phyloP scores from a whole-genome alignment of 164 flowering plant species.

The Tinospora cordifolia region DNA sequence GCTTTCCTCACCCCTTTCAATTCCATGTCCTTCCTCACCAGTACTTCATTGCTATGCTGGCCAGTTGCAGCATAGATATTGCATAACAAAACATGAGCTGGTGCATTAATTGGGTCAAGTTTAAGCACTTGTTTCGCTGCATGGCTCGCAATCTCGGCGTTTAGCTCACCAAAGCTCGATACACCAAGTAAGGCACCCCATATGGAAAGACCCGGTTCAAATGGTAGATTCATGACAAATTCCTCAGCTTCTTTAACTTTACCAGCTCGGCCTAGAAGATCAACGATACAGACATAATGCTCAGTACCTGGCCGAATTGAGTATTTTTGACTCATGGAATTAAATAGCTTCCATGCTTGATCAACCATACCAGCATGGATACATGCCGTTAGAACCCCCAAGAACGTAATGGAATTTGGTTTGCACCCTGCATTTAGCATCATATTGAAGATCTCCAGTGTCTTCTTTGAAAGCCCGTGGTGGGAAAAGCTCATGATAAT shows the following conservation, averaged over 20 bases:
- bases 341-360: slow-evolving; percentile 29
- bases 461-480: slow-evolving; percentile 32
- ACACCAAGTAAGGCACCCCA: slow-evolving; percentile 57
- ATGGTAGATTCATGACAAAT: slow-evolving; percentile 30
- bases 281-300: slow-evolving; percentile 36
- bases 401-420: slow-evolving; percentile 39
- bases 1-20: slow-evolving; percentile 43
- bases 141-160: slow-evolving; percentile 25
- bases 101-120: slow-evolving; percentile 44
- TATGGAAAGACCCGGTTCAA: slow-evolving; percentile 30
- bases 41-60: slow-evolving; percentile 26
- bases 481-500: slow-evolving; percentile 49
- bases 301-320: slow-evolving; percentile 26
- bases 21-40: slow-evolving; percentile 45
- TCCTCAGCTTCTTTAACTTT: slow-evolving; percentile 38
- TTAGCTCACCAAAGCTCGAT: slow-evolving; percentile 27
- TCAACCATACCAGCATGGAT: slow-evolving; percentile 33
- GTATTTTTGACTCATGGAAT: slow-evolving; percentile 25
- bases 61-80: slow-evolving; percentile 40
- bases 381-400: slow-evolving; percentile 41
- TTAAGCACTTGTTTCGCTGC: slow-evolving; percentile 36
- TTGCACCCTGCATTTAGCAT: slow-evolving; percentile 28
- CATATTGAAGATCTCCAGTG: slow-evolving; percentile 25
- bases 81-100: slow-evolving; percentile 45
- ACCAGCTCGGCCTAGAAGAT: slow-evolving; percentile 48